Evolutionary conservation across 2,329 filamentous ascomycete genomes (phyloP), one percentile per base, ranked within the genome.

Genomic region (Calonectria pteridis): DNA sequence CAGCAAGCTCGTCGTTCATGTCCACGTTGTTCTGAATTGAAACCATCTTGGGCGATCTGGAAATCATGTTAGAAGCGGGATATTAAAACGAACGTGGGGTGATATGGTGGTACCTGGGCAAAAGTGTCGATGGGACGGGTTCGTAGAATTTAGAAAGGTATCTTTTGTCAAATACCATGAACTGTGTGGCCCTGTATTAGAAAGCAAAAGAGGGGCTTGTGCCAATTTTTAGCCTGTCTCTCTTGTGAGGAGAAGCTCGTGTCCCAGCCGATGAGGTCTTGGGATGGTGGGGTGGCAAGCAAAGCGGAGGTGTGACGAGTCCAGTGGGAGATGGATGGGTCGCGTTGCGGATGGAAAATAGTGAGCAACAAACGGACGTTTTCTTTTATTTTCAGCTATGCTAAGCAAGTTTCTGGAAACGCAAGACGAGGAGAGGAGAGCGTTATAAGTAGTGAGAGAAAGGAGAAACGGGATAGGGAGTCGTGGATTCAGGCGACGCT

Each of bases 1-100:
- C 87, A n/a, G 93, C 90, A 43, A 98, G 93, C 78, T 98, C 95
- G 76, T 98, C 94, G 82, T 96, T 92, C 80, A 92, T 90, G 84
- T 93, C 91, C 86, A 91, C 89, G 75, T 85, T 88, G 67, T 77
- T 66, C 68, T 85, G 85, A 76, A 85, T 76, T 79, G 85, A 85
- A 73, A 83, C 84, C 85, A 87, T 87, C 71, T 78, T 80, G 64
- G 49, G 28, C 72, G 64, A 23, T 73, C 66, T 75, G 20, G 67
- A 51, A 72, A 29, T 16, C 33, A 62, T 74, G 49, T 80, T 73
- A 80, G 76, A 29, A 37, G 40, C 35, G 28, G 23, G 40, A 37
- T 70, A 66, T 69, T 51, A 35, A 13, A 13, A 35, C n/a, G 50
- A 33, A 70, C 28, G 69, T 66, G 64, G 40, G 64, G 43, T 71